Base-by-base conservation (phyloP, 768 basidiomycete species). In the Pulveroboletus frians region DNA sequence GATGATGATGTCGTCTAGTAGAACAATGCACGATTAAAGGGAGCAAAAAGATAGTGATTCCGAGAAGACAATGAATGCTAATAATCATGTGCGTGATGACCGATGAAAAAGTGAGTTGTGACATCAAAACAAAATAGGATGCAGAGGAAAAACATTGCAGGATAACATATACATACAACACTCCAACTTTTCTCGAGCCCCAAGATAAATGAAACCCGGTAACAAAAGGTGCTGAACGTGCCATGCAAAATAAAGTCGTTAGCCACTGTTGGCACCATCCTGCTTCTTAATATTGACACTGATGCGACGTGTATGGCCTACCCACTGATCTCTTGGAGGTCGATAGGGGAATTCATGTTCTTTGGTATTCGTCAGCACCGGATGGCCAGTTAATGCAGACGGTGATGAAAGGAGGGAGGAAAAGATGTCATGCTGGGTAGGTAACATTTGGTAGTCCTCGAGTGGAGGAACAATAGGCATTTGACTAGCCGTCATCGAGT, bases 251-350 rank as follows among this genome's bases (percentile, higher is more conserved):
- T 4, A 29, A 27, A 13, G 5, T 1, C 27, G 26, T 64, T 43
- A 65, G 9, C 46, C 48, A 13, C 58, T 54, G 30, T 23, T 39
- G 13, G 39, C 26, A 4, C 53, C 47, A 48, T 14, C 27, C 0
- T 51, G 49, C 40, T 67, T 68, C 59, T 67, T 71, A 58, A 71
- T 48, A 36, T 61, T 51, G 49, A 74, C 67, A 49, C 69, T 75
- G 51, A 74, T 62, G 13, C 74, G 70, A 26, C 68, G 64, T 11
- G 69, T 66, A 35, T 75, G 73, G 5, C 74, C 73, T 2, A 60
- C 54, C n/a, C 52, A 61, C 49, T 68, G 65, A 36, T 58, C 49
- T 46, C 59, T 61, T 18, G 64, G 66, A 20, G 70, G 66, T 9
- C 55, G 57, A 53, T 70, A 71, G 11, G 73, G 65, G 18, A 67